Conservation (phyloP, 192 early-diverging fungal species). For the Backusella mclennaniae region DNA sequence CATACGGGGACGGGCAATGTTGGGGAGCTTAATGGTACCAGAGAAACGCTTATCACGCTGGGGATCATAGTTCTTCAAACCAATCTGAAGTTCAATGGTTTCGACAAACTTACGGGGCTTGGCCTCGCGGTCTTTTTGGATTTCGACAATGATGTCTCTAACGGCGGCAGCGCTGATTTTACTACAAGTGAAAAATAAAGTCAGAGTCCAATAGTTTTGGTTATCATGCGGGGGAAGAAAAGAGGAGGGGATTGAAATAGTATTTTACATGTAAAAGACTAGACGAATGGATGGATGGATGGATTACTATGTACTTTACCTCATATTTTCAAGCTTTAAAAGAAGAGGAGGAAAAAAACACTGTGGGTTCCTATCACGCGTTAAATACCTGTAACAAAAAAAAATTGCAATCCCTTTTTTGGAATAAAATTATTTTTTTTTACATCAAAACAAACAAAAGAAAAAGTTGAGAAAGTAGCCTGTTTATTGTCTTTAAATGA, state of each 20-base stretch:
- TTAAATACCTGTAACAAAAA: slow-evolving; percentile 1
- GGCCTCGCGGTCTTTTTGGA: slow-evolving; percentile 78
- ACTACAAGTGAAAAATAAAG: slow-evolving; percentile 30
- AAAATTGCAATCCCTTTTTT: neutral
- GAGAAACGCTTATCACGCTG: slow-evolving; percentile 99
- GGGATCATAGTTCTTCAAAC: slow-evolving; percentile 99
- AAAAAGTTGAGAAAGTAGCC: too few relatives aligned
- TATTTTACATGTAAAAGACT: neutral
- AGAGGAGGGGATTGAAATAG: neutral
- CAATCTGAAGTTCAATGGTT: slow-evolving; percentile 97
- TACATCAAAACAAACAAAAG: neutral
- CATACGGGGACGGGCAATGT: slow-evolving; percentile 94
- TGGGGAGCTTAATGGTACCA: slow-evolving; percentile 91
- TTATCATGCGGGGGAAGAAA: neutral
- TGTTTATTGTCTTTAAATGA: too few relatives aligned
- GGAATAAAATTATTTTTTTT: neutral
- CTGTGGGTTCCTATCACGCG: neutral
- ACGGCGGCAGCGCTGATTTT: slow-evolving; percentile 91
- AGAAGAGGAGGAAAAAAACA: slow-evolving; percentile 1
- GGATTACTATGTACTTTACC: slow-evolving; percentile 13
- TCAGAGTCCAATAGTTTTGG: neutral
- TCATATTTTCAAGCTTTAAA: slow-evolving; percentile 13
- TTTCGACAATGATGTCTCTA: slow-evolving; percentile 69
- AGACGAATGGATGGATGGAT: slow-evolving; percentile 21
- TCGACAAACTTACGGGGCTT: slow-evolving; percentile 95